Evolutionary conservation across 169 alveolate species (phyloP).

Genomic region (Plasmodium gonderi): DNA sequence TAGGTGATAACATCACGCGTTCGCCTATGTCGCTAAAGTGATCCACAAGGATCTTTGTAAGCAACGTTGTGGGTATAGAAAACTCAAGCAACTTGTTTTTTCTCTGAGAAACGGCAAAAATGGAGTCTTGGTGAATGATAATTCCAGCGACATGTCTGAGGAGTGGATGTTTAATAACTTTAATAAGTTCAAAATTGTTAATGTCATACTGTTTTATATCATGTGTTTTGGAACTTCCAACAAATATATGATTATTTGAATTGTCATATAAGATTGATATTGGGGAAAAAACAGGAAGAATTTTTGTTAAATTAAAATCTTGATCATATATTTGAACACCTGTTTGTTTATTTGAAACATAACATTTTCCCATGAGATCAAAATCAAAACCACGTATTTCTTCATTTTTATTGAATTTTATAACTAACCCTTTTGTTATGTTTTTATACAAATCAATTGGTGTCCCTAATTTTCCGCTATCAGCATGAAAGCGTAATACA

Average conservation of each 20-base stretch:
- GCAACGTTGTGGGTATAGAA: slow-evolving; percentile 49
- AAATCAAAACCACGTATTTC: slow-evolving; percentile 75
- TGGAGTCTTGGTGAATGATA: slow-evolving; percentile 36
- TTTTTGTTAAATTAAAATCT: slow-evolving; percentile 54
- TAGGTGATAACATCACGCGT: slow-evolving; percentile 34
- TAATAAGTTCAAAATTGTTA: slow-evolving; percentile 59
- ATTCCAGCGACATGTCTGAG: slow-evolving; percentile 74
- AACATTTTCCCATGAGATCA: slow-evolving; percentile 45
- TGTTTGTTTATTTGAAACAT: slow-evolving; percentile 65
- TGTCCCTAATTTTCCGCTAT: slow-evolving; percentile 20
- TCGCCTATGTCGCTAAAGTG: slow-evolving; percentile 70
- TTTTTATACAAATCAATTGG: slow-evolving; percentile 5
- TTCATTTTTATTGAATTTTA: slow-evolving; percentile 54
- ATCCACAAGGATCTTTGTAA: slow-evolving; percentile 27
- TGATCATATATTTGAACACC: slow-evolving; percentile 73
- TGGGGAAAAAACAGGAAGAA: slow-evolving; percentile 70
- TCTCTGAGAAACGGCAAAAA: slow-evolving; percentile 67
- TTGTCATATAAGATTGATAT: slow-evolving; percentile 55
- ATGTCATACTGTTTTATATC: slow-evolving; percentile 74
- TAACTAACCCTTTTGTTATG: slow-evolving; percentile 35
- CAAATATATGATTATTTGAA: slow-evolving; percentile 47
- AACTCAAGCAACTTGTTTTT: slow-evolving; percentile 71
- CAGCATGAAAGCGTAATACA: slow-evolving; percentile 35
- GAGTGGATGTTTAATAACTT: slow-evolving; percentile 61
- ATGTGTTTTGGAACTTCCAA: slow-evolving; percentile 72